Percentiles rank a stretch among this genome's conserved stretches.
These are phyloP conservation scores for Jatropha curcas DNA, from an alignment of 345 rosid genomes.

Conservation along the genomic window DNA sequence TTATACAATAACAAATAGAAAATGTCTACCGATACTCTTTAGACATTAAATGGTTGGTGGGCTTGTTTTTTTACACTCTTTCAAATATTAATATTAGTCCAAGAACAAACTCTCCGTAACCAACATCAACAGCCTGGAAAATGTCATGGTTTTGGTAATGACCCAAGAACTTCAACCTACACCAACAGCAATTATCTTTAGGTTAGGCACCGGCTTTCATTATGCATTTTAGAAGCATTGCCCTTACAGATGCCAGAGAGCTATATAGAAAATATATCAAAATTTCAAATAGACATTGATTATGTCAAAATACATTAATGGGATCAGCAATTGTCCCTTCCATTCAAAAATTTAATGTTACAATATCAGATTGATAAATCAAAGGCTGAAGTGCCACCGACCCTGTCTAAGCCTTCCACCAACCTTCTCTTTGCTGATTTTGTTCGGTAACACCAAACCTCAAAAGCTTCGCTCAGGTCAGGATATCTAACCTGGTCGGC, in stretches of 20 bases:
- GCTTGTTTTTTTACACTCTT: background rate
- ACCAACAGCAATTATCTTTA: background rate
- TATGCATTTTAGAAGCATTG: background rate
- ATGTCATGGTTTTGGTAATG: background rate
- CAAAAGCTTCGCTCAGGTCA: conserved; percentile 91
- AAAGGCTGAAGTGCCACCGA: conserved; percentile 38
- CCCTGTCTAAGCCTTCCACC: conserved; percentile 52
- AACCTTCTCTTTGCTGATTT: conserved; percentile 94
- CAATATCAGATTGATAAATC: conserved; percentile 18
- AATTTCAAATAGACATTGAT: background rate
- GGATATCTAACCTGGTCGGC: conserved; percentile 66
- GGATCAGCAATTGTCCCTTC: conserved; percentile 9
- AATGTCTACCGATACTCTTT: no score
- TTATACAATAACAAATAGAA: no score
- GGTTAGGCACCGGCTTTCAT: background rate
- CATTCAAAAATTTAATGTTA: background rate
- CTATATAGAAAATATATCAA: background rate
- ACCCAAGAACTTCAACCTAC: background rate
- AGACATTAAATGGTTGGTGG: background rate
- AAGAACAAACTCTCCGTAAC: background rate
- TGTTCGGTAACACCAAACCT: conserved; percentile 91
- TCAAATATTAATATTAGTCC: background rate
- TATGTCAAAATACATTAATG: conserved; percentile 9
- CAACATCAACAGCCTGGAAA: background rate
- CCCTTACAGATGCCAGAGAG: background rate